A percentile compares a stretch with the other conserved stretches of the same genome.
Conservation (phyloP, 2,329 filamentous ascomycete species). For the Colletotrichum cuscutae region DNA sequence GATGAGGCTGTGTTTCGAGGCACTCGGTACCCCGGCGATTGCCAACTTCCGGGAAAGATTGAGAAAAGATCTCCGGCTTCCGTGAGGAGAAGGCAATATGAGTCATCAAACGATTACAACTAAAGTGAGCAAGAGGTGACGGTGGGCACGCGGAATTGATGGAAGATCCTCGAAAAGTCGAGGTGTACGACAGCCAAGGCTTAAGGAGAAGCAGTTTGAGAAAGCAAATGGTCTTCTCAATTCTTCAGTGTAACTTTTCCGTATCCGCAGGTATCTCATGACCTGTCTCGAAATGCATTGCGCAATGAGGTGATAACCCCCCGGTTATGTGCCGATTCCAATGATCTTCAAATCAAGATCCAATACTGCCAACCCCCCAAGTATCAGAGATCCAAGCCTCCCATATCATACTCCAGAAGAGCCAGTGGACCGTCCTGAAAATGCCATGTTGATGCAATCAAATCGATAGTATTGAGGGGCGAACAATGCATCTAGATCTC, state of each 20-base stretch:
- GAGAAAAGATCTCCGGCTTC: no score
- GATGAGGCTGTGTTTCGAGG: no score
- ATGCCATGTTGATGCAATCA: neutral
- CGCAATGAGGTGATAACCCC: neutral
- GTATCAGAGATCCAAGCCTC: neutral
- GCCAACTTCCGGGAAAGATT: no score
- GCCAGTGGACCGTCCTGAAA: neutral
- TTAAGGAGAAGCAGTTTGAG: neutral
- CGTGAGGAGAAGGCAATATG: no score
- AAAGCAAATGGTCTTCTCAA: neutral
- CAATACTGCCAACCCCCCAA: neutral
- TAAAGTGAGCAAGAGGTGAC: no score
- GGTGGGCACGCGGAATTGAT: no score
- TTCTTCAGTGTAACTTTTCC: neutral
- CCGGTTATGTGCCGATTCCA: neutral
- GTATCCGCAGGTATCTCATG: neutral
- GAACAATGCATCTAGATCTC: slow-evolving; percentile 30
- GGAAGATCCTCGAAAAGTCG: no score
- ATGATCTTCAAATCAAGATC: neutral
- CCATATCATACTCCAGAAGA: neutral
- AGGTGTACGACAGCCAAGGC: no score
- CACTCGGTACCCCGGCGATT: no score
- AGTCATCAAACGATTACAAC: no score
- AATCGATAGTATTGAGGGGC: neutral
- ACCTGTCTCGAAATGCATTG: neutral